phyloP scores from a whole-genome alignment of 202 grass and related monocot genomes.

The Musa balbisiana region DNA sequence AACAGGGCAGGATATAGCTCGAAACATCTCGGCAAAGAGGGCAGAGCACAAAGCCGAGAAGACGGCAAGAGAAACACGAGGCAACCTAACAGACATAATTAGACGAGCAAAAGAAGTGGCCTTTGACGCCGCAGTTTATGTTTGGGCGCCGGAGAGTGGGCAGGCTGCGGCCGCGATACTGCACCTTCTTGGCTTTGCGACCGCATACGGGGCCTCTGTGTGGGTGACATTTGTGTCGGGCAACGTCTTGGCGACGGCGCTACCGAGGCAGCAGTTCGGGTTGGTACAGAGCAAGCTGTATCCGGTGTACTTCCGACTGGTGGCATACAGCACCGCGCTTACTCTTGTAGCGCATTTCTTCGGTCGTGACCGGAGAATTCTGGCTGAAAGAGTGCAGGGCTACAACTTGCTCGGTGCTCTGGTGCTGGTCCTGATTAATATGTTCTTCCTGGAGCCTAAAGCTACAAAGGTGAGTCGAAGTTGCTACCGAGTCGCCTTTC shows the following conservation, averaged over 20 bases:
- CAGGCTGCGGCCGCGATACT: conserved; percentile 34
- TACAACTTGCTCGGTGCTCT: conserved; percentile 52
- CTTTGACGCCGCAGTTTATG: conserved; percentile 32
- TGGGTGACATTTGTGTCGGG: conserved; percentile 88
- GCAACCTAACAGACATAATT: conserved; percentile 55
- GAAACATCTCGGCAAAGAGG: conserved; percentile 5
- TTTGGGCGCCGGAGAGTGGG: conserved; percentile 26
- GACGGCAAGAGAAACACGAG: conserved; percentile 17
- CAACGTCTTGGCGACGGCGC: conserved; percentile 43
- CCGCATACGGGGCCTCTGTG: conserved; percentile 50
- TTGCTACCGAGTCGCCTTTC: neutral
- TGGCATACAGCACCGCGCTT: conserved; percentile 44
- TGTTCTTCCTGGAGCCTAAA: conserved; percentile 58
- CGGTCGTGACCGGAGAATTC: conserved; percentile 26
- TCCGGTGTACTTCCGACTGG: conserved; percentile 68
- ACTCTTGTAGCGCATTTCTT: conserved; percentile 45
- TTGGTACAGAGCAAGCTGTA: conserved; percentile 85
- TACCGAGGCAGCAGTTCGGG: conserved; percentile 70
- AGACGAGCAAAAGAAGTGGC: conserved; percentile 43
- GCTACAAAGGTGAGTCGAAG: conserved; percentile 50
- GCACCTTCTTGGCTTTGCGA: conserved; percentile 53
- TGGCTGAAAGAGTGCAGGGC: conserved; percentile 41
- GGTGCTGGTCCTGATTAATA: conserved; percentile 44
- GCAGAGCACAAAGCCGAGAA: conserved; percentile 22
- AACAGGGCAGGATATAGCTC: conserved; percentile 15